phyloP scores from a whole-genome alignment of 371 early-diverging fungal species.

The Neoconidiobolus thromboides region DNA sequence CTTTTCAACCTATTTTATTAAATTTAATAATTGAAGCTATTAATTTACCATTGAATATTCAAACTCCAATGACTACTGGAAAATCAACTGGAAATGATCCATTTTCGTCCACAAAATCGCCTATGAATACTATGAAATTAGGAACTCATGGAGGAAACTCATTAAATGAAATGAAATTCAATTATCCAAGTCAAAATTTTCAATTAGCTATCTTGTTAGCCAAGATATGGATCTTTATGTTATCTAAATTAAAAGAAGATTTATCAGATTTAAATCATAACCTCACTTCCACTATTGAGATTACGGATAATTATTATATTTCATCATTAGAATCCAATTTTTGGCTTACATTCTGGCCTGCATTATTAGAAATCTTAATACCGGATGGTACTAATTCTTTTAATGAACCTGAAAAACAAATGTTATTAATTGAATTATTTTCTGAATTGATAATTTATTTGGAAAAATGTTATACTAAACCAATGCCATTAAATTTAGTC shows the following conservation, averaged over 20 bases:
- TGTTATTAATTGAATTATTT: background rate
- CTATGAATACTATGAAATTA: too few species aligned
- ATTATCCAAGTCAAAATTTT: background rate
- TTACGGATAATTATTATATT: background rate
- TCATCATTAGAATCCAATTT: background rate
- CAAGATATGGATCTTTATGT: background rate
- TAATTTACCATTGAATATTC: background rate
- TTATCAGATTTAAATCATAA: too few species aligned
- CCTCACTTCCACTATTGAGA: background rate
- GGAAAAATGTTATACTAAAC: too few species aligned
- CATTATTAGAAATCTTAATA: background rate
- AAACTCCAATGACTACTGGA: background rate
- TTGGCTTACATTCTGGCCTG: background rate
- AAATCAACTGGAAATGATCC: background rate
- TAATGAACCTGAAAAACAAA: background rate
- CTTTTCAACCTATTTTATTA: background rate
- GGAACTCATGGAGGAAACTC: too few species aligned
- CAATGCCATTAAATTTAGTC: background rate
- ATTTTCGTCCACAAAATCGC: background rate
- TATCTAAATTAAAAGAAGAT: background rate
- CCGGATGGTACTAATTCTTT: background rate
- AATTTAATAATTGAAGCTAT: background rate
- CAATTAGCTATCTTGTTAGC: background rate
- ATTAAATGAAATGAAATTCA: background rate
- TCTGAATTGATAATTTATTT: too few species aligned